Evolutionary conservation across 257 asterid species (phyloP).

Genomic region (Anisodus tanguticus): DNA sequence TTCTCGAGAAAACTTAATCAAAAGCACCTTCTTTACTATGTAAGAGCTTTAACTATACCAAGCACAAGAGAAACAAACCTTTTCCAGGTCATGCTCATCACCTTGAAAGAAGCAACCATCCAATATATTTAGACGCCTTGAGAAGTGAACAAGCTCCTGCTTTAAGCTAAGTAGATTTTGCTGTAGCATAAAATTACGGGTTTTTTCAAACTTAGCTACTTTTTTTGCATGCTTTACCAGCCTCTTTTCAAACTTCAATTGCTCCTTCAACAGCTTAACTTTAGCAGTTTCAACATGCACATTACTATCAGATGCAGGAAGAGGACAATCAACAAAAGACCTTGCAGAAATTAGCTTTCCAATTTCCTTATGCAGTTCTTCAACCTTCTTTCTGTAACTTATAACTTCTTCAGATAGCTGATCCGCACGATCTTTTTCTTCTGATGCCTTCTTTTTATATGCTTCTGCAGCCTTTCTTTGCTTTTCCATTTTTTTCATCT

Average conservation of each 20-base stretch:
- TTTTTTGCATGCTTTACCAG: conserved; percentile 71
- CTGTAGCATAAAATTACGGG: conserved; percentile 59
- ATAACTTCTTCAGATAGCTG: conserved; percentile 55
- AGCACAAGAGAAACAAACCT: conserved; percentile 64
- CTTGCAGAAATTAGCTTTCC: conserved; percentile 51
- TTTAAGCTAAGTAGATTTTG: conserved; percentile 58
- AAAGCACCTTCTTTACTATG: neutral
- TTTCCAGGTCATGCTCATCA: conserved; percentile 51
- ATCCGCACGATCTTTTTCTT: conserved; percentile 65
- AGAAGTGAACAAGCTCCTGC: conserved; percentile 57
- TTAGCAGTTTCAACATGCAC: conserved; percentile 51
- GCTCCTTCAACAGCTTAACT: conserved; percentile 57
- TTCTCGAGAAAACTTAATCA: neutral
- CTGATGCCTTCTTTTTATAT: conserved; percentile 52
- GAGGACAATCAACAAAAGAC: conserved; percentile 37
- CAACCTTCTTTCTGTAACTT: conserved; percentile 55
- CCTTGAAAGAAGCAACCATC: conserved; percentile 48
- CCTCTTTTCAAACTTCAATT: conserved; percentile 70
- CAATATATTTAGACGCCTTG: conserved; percentile 57
- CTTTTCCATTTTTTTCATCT: conserved; percentile 62
- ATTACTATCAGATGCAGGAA: conserved; percentile 36
- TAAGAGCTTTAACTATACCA: conserved; percentile 16
- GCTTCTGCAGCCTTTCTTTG: conserved; percentile 57
- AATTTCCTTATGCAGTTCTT: conserved; percentile 57
- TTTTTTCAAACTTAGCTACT: conserved; percentile 61